Percentiles rank a stretch among this genome's conserved stretches.
These are phyloP conservation scores for Colletotrichum sp. DNA, from an alignment of 2,329 filamentous ascomycete species.

Conservation along the genomic window DNA sequence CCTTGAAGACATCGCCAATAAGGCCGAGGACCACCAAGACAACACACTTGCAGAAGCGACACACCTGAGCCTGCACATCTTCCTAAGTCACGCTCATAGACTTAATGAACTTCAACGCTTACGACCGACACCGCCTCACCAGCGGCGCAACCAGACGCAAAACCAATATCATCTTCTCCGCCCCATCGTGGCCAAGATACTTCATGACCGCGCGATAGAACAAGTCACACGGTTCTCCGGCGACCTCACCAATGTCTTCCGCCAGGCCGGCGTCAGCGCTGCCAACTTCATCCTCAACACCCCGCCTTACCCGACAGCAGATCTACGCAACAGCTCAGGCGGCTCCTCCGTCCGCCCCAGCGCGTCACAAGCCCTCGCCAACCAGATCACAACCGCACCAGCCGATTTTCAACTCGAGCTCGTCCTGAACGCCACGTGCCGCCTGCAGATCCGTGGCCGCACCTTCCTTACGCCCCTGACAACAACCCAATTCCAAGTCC, in stretches of 20 bases:
- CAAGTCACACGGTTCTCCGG: conserved; percentile 47
- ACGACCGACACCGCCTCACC: conserved; percentile 51
- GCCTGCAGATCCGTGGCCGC: conserved; percentile 48
- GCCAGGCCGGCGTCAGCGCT: conserved; percentile 47
- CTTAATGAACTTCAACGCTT: conserved; percentile 75
- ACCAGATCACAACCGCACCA: conserved; percentile 43
- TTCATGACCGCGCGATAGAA: conserved; percentile 46
- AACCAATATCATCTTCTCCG: conserved; percentile 57
- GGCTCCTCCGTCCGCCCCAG: conserved; percentile 40
- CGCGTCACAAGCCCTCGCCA: conserved; percentile 50
- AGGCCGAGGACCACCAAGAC: conserved; percentile 40
- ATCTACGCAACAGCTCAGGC: conserved; percentile 27
- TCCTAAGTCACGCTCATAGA: conserved; percentile 81
- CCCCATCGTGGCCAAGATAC: conserved; percentile 54
- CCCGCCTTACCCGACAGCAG: conserved; percentile 33
- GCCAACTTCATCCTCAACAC: conserved; percentile 49
- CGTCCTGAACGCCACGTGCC: conserved; percentile 46
- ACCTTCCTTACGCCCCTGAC: conserved; percentile 49
- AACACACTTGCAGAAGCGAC: conserved; percentile 67
- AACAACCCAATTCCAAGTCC: conserved; percentile 49
- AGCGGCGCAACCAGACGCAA: conserved; percentile 43
- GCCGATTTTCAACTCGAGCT: conserved; percentile 49
- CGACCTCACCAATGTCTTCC: conserved; percentile 47
- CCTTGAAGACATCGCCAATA: conserved; percentile 28
- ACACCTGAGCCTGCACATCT: conserved; percentile 71